Conservation (phyloP, 2,329 filamentous ascomycete species). For the Epichloe sylvatica region DNA sequence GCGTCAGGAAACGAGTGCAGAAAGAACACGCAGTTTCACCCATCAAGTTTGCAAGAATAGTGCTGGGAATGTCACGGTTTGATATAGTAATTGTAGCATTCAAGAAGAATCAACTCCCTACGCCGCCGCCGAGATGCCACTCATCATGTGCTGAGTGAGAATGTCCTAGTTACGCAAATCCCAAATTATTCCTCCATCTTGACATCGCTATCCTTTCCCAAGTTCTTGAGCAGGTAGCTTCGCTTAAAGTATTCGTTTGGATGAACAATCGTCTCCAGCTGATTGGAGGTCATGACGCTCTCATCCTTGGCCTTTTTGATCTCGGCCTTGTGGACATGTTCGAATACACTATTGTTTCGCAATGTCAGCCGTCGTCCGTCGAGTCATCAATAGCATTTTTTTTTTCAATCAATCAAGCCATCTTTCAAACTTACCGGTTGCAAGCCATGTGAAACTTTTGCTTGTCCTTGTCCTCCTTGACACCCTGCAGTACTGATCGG, state of each 20-base stretch:
- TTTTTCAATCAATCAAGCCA: too few relatives aligned
- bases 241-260: conserved; percentile 97
- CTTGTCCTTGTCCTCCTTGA: conserved; percentile 79
- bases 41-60: too few relatives aligned
- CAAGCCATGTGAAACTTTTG: conserved; percentile 90
- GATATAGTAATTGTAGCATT: too few relatives aligned
- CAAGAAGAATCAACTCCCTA: too few relatives aligned
- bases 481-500: conserved; percentile 59
- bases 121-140: too few relatives aligned
- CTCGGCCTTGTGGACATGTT: conserved; percentile 67
- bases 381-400: too few relatives aligned
- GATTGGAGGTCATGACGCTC: conserved; percentile 53
- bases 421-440: conserved; percentile 48
- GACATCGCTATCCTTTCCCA: conserved; percentile 43
- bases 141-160: too few relatives aligned
- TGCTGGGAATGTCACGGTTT: too few relatives aligned
- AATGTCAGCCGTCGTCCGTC: background rate
- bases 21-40: too few relatives aligned
- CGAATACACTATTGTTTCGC: conserved; percentile 54
- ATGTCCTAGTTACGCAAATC: background rate
- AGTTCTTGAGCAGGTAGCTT: conserved; percentile 75
- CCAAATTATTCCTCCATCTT: conserved; percentile 40
- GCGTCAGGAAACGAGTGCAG: too few relatives aligned
- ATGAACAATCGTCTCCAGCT: conserved; percentile 90
- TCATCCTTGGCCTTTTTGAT: conserved; percentile 66